Evolutionary conservation across 306 rosid species (phyloP).

Genomic region (Vigna unguiculata): DNA sequence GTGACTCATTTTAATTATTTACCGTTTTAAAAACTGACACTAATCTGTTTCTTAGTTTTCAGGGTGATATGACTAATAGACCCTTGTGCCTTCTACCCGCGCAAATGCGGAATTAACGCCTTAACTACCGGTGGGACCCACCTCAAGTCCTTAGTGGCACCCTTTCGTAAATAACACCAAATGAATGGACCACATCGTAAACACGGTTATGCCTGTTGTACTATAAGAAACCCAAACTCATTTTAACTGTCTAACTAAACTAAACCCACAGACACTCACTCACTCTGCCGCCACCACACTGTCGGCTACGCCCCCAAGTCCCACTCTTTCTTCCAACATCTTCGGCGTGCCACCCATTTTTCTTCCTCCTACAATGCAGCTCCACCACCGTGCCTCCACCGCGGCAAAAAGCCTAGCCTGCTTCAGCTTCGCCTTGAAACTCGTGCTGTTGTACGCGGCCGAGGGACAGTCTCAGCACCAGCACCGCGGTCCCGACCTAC

Average conservation of each 20-base stretch:
- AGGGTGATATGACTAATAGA: slow-evolving; percentile 5
- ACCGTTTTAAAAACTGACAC: too few species aligned
- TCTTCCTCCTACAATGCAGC: slow-evolving; percentile 60
- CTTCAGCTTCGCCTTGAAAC: slow-evolving; percentile 32
- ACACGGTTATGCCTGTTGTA: not conserved
- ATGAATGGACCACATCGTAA: slow-evolving; percentile 32
- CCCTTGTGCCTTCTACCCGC: slow-evolving; percentile 39
- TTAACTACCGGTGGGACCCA: slow-evolving; percentile 70
- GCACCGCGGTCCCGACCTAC: slow-evolving; percentile 57
- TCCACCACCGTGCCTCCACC: slow-evolving; percentile 40
- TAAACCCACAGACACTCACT: slow-evolving; percentile 16
- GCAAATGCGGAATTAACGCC: slow-evolving; percentile 77
- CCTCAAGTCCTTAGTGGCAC: slow-evolving; percentile 38
- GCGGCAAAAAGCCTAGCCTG: slow-evolving; percentile 10
- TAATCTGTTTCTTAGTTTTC: not conserved
- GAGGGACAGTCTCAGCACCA: slow-evolving; percentile 54
- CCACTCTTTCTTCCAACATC: slow-evolving; percentile 22
- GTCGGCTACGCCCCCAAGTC: slow-evolving; percentile 56
- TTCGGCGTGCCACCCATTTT: slow-evolving; percentile 25
- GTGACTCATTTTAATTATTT: too few species aligned
- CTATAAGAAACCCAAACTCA: slow-evolving; percentile 49
- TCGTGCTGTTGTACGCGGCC: slow-evolving; percentile 42
- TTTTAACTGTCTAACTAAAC: slow-evolving; percentile 50
- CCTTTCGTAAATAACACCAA: slow-evolving; percentile 45
- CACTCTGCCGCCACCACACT: slow-evolving; percentile 52